Evolutionary conservation across 108 stramenopile species (phyloP).

Genomic region (Parmales sp.): DNA sequence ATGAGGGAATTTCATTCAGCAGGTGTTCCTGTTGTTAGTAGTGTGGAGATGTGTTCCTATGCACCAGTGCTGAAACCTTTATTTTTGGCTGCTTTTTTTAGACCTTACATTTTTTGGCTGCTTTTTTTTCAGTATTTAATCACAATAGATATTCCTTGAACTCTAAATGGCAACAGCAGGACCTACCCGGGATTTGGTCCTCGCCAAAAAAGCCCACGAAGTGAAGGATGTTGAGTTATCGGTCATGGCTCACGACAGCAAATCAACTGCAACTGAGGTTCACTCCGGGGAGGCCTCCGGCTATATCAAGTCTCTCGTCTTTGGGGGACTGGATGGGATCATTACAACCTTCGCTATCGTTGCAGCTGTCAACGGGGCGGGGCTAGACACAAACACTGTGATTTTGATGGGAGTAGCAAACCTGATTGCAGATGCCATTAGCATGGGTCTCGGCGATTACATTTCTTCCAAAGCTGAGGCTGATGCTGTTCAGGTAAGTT

Average conservation of each 20-base stretch:
- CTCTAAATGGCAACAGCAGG: not conserved
- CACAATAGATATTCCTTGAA: not conserved
- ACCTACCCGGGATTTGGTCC: not conserved
- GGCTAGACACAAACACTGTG: conserved; percentile 25
- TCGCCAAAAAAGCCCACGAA: not conserved
- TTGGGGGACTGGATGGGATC: conserved; percentile 55
- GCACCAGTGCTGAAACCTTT: too few relatives aligned
- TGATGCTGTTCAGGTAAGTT: conserved; percentile 25
- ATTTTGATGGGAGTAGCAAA: conserved; percentile 44
- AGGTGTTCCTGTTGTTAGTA: too few relatives aligned
- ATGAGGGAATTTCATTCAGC: too few relatives aligned
- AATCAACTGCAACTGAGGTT: not conserved
- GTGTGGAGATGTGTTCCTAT: too few relatives aligned
- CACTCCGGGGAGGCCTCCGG: not conserved
- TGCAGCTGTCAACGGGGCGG: conserved; percentile 41
- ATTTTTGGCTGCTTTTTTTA: too few relatives aligned
- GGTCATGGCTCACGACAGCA: not conserved
- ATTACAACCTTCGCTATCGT: conserved; percentile 49
- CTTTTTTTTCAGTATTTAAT: too few relatives aligned
- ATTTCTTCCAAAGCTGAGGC: conserved; percentile 41
- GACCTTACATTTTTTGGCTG: too few relatives aligned
- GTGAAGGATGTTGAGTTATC: not conserved
- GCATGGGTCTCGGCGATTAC: conserved; percentile 51
- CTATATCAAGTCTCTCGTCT: conserved; percentile 28
- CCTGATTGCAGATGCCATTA: conserved; percentile 46